Evolutionary conservation across 768 basidiomycete genomes (phyloP).

Genomic region (Boletus reticulatus): DNA sequence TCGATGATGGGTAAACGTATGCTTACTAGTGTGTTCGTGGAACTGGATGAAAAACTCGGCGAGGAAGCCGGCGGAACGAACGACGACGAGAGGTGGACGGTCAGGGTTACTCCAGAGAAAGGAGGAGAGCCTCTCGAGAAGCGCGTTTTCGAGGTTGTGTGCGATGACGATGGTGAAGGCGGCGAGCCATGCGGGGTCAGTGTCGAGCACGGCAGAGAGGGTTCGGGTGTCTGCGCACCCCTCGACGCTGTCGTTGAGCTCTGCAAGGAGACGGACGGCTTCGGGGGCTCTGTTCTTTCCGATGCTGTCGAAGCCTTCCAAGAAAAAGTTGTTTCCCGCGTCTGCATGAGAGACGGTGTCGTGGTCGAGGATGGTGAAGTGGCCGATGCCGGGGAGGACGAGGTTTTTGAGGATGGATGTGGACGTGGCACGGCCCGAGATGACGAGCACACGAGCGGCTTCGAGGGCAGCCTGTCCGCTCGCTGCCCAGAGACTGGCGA

Average conservation of each 20-base stretch:
- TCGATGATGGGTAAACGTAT: not conserved
- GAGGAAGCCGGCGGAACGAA: conserved; percentile 86
- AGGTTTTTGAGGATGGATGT: conserved; percentile 94
- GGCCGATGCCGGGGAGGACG: conserved; percentile 93
- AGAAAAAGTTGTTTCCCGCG: conserved; percentile 95
- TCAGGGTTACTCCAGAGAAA: conserved; percentile 66
- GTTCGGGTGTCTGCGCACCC: conserved; percentile 59
- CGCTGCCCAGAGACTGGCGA: conserved; percentile 82
- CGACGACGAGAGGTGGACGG: conserved; percentile 67
- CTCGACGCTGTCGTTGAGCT: conserved; percentile 87
- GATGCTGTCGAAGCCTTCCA: conserved; percentile 71
- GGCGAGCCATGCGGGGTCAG: conserved; percentile 50
- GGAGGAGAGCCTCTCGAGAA: conserved; percentile 58
- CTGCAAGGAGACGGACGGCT: conserved; percentile 69
- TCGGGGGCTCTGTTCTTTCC: conserved; percentile 80
- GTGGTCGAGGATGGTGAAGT: conserved; percentile 88
- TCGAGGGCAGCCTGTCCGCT: conserved; percentile 90
- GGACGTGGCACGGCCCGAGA: conserved; percentile 79
- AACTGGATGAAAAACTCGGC: conserved; percentile 89
- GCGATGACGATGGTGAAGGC: conserved; percentile 81
- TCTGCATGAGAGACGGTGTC: conserved; percentile 63
- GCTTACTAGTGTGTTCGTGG: conserved; percentile 80
- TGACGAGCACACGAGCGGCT: conserved; percentile 73
- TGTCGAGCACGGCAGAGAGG: conserved; percentile 56
- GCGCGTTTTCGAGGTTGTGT: conserved; percentile 65